Conservation (phyloP, 371 early-diverging fungal species). For the Chytridium lagenaria region DNA sequence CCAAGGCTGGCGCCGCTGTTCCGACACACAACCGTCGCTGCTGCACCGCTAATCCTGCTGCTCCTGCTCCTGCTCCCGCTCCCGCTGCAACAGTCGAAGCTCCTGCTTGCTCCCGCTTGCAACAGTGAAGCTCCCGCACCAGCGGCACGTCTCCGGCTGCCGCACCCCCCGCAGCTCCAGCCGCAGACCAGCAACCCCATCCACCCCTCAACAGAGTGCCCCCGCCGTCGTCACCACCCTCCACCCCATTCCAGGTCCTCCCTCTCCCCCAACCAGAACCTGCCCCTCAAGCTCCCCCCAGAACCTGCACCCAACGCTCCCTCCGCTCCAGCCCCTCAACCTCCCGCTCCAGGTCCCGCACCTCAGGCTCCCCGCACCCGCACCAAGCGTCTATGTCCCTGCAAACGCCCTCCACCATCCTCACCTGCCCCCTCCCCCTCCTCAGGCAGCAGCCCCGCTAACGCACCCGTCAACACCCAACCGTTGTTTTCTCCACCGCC, state of each 20-base stretch:
- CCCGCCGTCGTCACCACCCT: background rate
- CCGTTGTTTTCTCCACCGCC: background rate
- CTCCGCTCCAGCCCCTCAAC: background rate
- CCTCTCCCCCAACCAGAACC: too few relatives aligned
- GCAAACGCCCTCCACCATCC: background rate
- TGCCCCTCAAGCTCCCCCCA: too few relatives aligned
- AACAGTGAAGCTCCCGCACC: too few relatives aligned
- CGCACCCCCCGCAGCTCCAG: conserved; percentile 1
- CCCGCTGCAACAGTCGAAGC: background rate
- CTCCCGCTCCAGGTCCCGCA: background rate
- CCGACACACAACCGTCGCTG: too few relatives aligned
- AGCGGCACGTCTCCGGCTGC: background rate
- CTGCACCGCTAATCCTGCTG: too few relatives aligned
- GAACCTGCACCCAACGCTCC: conserved; percentile 3
- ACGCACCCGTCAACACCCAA: background rate
- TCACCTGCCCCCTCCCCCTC: background rate
- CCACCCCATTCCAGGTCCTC: background rate
- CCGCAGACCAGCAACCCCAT: too few relatives aligned
- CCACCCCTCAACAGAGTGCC: too few relatives aligned
- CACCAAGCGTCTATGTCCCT: too few relatives aligned
- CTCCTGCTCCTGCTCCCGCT: background rate
- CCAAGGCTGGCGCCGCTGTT: too few relatives aligned
- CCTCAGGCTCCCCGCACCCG: background rate
- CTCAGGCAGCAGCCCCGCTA: background rate
- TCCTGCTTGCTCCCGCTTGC: background rate